Conservation (phyloP, 2,329 filamentous ascomycete genomes). For the Diaporthe vaccinii region DNA sequence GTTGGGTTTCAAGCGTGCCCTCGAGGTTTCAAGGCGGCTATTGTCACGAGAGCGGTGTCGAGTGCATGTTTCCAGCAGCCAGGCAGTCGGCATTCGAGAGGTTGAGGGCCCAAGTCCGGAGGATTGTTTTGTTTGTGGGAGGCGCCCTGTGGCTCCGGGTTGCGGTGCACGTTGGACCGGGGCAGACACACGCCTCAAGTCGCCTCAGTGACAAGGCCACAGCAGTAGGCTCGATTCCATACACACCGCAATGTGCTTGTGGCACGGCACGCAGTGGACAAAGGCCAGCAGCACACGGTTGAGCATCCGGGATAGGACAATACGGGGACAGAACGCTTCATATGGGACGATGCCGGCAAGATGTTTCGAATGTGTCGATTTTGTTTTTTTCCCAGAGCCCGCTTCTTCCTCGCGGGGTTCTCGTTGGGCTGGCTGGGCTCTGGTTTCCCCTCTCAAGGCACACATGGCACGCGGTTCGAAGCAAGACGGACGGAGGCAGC, state of each 20-base stretch:
- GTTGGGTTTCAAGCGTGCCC: constrained; percentile 34
- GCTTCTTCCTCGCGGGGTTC: constrained; percentile 7
- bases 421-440: not conserved
- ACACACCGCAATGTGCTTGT: constrained; percentile 23
- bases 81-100: constrained; percentile 34
- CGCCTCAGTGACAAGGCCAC: constrained; percentile 34
- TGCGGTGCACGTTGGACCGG: constrained; percentile 33
- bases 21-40: constrained; percentile 39
- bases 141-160: constrained; percentile 32
- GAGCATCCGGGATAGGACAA: constrained; percentile 31
- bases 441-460: constrained; percentile 4
- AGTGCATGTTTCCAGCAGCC: constrained; percentile 35
- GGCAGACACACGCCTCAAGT: constrained; percentile 26
- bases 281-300: constrained; percentile 32
- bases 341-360: constrained; percentile 30
- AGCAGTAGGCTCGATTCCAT: constrained; percentile 15
- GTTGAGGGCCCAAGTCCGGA: constrained; percentile 33
- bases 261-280: constrained; percentile 17
- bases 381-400: not conserved
- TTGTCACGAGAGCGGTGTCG: constrained; percentile 35
- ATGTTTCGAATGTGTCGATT: constrained; percentile 19
- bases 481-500: constrained; percentile 17
- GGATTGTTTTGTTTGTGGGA: constrained; percentile 30
- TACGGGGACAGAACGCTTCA: constrained; percentile 29
- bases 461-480: constrained; percentile 31